Base-by-base conservation (phyloP, 495 filamentous ascomycete species). In the Thermothielavioides terrestris region DNA sequence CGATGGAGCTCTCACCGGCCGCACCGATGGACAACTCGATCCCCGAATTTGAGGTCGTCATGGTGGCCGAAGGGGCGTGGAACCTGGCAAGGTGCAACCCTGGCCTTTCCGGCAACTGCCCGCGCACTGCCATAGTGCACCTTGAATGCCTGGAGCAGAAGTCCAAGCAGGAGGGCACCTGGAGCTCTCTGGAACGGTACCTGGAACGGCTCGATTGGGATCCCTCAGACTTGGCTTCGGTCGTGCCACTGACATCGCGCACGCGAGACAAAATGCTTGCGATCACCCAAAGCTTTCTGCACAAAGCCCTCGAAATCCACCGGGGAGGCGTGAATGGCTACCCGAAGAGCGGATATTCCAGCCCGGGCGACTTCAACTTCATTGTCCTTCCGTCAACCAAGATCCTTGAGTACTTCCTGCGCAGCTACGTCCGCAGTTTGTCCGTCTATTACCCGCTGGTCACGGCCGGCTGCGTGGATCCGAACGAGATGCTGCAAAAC, bases 241-340 rank as follows among this genome's bases (percentile, higher is more conserved):
- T 75, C 8, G 71, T 74, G 20, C 68, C 73, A 8, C 60, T 82
- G 25, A 67, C 64, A 4, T 58, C 74, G 11, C 63, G 66, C 22
- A 77, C 78, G 28, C 71, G 79, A n/a, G 80, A 83, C 57, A 79
- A 75, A 63, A 72, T 83, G 44, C 71, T 82, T 14, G 79, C 77
- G 34, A 80, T 81, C 40, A 80, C 79, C 8, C 80, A 82, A 51
- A 74, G 65, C 52, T 83, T 81, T 58, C 67, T 83, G 8, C 76
- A 80, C 62, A 82, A 78, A 46, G 79, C 80, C 4, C 70, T 83
- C 23, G 76, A 80, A 9, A 79, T 76, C 43, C 79, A 82, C 50
- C 70, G 71, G 18, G 72, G 65, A 7, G 64, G 68, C 26, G 48
- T 62, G 26, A 60, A 59, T 22, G 42, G 46, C 23, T 67, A 62